phyloP scores from a whole-genome alignment of 2,329 filamentous ascomycete species.

The Onygenales sp. region DNA sequence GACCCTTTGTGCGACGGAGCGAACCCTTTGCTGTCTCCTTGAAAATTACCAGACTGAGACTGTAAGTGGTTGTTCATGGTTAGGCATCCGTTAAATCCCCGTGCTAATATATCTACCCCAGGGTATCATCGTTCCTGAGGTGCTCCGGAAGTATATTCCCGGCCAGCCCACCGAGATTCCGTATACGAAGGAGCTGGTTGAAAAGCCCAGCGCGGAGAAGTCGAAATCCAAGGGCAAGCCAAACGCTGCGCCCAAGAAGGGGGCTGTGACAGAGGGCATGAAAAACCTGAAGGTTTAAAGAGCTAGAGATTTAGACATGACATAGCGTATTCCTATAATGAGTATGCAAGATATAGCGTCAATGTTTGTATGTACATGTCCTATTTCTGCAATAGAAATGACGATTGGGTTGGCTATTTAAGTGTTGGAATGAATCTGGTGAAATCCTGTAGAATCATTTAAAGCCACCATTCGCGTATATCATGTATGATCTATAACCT shows the following conservation, averaged over 20 bases:
- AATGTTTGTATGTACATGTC: too few relatives aligned
- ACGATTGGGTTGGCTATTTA: too few relatives aligned
- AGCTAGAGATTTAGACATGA: background rate
- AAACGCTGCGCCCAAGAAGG: slow-evolving; percentile 19
- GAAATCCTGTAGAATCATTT: too few relatives aligned
- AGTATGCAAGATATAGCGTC: background rate
- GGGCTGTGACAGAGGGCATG: slow-evolving; percentile 31
- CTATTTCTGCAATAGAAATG: too few relatives aligned
- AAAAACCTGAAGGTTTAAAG: slow-evolving; percentile 31
- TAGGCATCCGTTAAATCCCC: background rate
- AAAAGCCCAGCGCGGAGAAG: slow-evolving; percentile 59
- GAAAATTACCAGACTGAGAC: slow-evolving; percentile 95
- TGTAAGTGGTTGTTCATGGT: slow-evolving; percentile 35
- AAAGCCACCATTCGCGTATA: too few relatives aligned
- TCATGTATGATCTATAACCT: too few relatives aligned
- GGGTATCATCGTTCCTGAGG: slow-evolving; percentile 72
- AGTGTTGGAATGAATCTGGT: too few relatives aligned
- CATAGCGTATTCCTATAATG: background rate
- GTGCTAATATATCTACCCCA: slow-evolving; percentile 12
- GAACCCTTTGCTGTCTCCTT: slow-evolving; percentile 85
- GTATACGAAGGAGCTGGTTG: slow-evolving; percentile 75
- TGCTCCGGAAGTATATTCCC: slow-evolving; percentile 80
- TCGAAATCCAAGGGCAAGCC: slow-evolving; percentile 32
- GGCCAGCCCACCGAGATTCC: slow-evolving; percentile 83
- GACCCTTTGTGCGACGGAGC: slow-evolving; percentile 81